These are phyloP conservation scores for Penicillium expansum DNA, from an alignment of 2,329 filamentous ascomycete genomes.

Conservation along the genomic window DNA sequence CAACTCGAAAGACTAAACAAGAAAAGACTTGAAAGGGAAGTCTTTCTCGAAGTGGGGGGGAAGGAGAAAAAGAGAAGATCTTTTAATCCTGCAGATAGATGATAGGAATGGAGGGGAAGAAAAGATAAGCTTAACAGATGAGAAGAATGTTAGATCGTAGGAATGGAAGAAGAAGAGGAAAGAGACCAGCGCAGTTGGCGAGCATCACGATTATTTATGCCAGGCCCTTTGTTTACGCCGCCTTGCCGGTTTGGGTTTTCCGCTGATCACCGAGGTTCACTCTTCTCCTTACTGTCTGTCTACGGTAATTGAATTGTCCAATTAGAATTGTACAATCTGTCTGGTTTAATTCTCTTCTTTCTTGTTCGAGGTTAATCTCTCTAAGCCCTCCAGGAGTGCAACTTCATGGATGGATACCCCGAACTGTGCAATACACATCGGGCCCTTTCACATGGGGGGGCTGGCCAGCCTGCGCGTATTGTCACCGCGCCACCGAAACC, in stretches of 20 bases:
- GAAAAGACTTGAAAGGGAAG: conserved; percentile 45
- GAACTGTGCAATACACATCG: neutral
- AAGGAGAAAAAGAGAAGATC: conserved; percentile 16
- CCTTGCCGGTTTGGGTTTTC: conserved; percentile 20
- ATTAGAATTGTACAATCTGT: neutral
- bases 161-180: conserved; percentile 20
- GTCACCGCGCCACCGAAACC: neutral
- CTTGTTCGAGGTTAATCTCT: neutral
- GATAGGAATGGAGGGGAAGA: conserved; percentile 21
- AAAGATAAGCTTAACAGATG: conserved; percentile 19
- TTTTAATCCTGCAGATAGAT: conserved; percentile 9
- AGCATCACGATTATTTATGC: conserved; percentile 28
- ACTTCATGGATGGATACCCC: conserved; percentile 1
- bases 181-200: conserved; percentile 10
- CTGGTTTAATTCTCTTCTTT: neutral
- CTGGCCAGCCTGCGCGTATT: conserved; percentile 14
- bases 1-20: conserved; percentile 50
- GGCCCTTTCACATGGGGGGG: conserved; percentile 16
- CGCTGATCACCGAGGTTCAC: conserved; percentile 17
- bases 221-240: conserved; percentile 25
- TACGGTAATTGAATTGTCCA: neutral
- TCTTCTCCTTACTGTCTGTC: neutral
- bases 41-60: conserved; percentile 33
- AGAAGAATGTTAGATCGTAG: conserved; percentile 21
- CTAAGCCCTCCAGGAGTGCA: neutral